These are phyloP conservation scores for Corchorus olitorius DNA, from an alignment of 345 rosid genomes.

Conservation along the genomic window DNA sequence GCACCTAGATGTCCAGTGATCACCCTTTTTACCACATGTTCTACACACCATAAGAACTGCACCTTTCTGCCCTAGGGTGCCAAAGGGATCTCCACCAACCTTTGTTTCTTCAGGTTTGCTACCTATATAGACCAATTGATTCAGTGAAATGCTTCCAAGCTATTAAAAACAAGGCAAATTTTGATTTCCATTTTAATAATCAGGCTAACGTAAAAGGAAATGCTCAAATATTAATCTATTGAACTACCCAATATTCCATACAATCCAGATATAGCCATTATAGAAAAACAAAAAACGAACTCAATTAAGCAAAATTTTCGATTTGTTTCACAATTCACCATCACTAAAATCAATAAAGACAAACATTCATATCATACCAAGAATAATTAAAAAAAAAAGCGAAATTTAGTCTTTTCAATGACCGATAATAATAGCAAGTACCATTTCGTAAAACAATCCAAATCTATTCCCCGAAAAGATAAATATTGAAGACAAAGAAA, in stretches of 20 bases:
- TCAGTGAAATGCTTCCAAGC: not conserved
- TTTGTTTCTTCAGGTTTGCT: conserved; percentile 67
- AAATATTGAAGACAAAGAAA: not conserved
- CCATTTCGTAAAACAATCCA: not conserved
- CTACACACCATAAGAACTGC: conserved; percentile 90
- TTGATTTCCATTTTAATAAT: not conserved
- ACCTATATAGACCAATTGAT: conserved; percentile 40
- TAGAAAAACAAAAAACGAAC: not conserved
- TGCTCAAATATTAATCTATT: not conserved
- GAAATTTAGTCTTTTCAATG: not conserved
- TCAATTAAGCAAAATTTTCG: not conserved
- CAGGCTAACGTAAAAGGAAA: not conserved
- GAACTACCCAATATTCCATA: not conserved
- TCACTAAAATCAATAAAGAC: not conserved
- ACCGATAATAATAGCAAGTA: not conserved
- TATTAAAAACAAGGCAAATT: not conserved
- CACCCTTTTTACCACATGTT: conserved; percentile 88
- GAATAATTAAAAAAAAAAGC: too few relatives aligned
- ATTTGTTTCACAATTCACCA: not conserved
- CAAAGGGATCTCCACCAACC: conserved; percentile 56
- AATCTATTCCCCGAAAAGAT: not conserved
- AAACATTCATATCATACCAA: not conserved
- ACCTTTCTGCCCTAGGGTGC: conserved; percentile 69
- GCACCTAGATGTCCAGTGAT: conserved; percentile 91
- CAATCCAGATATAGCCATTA: not conserved